phyloP scores from a whole-genome alignment of 352 stramenopile genomes.

The Thraustochytrium striatum region DNA sequence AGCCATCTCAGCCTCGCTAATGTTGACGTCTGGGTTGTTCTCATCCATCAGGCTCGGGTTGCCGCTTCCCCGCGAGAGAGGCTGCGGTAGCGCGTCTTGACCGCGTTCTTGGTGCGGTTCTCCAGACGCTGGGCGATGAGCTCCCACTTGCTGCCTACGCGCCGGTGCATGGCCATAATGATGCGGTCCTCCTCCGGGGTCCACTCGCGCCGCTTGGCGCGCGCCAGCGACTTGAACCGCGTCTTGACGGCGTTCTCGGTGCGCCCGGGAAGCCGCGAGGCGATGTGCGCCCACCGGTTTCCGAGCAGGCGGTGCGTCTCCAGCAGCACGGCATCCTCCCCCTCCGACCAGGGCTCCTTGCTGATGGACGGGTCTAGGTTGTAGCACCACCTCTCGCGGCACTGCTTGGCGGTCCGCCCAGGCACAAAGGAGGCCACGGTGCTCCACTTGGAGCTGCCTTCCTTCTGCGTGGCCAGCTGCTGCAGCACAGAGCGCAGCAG shows the following conservation, averaged over 20 bases:
- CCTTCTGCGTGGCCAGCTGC: conserved; percentile 56
- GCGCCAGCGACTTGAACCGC: conserved; percentile 72
- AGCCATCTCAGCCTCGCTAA: neutral
- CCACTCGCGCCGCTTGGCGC: conserved; percentile 39
- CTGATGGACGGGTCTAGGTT: conserved; percentile 77
- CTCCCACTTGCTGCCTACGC: conserved; percentile 31
- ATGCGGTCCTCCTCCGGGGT: conserved; percentile 37
- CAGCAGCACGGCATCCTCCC: conserved; percentile 73
- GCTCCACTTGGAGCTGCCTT: conserved; percentile 64
- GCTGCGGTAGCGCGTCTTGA: conserved; percentile 13
- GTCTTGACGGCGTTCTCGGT: conserved; percentile 83
- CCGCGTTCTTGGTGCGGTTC: conserved; percentile 47
- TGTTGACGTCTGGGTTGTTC: neutral
- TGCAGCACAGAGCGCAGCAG: conserved; percentile 74
- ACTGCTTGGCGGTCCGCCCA: conserved; percentile 76
- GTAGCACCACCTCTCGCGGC: conserved; percentile 81
- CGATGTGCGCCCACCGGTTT: conserved; percentile 79
- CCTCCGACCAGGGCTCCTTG: conserved; percentile 76
- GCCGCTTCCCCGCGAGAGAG: conserved; percentile 15
- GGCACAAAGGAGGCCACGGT: conserved; percentile 74
- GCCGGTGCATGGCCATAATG: conserved; percentile 41
- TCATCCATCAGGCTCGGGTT: conserved; percentile 11
- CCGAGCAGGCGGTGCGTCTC: conserved; percentile 66
- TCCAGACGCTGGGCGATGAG: conserved; percentile 24
- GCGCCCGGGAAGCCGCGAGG: conserved; percentile 69